Percentiles rank a stretch among this genome's conserved stretches.
phyloP scores from a whole-genome alignment of 2,329 filamentous ascomycete species.

The Aspergillus ustus region DNA sequence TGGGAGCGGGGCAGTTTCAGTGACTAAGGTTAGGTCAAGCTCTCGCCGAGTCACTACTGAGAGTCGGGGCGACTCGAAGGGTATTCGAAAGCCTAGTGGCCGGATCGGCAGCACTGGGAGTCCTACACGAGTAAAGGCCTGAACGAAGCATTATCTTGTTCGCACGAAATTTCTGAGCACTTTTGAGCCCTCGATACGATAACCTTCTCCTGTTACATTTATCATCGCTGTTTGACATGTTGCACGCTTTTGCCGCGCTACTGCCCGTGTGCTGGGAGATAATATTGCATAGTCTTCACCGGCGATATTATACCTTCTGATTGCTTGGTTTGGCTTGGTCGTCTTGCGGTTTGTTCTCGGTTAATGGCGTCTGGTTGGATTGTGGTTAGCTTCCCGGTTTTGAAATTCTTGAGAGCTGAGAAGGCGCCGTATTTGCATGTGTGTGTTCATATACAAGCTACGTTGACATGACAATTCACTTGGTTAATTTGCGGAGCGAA shows the following conservation, averaged over 20 bases:
- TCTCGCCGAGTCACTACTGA: conserved; percentile 50
- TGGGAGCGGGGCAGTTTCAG: conserved; percentile 53
- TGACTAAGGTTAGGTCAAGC: conserved; percentile 68
- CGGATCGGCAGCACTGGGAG: conserved; percentile 50
- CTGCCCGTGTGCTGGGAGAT: conserved; percentile 20
- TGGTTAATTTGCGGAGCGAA: conserved; percentile 16
- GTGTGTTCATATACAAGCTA: conserved; percentile 31
- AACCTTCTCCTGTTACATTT: conserved; percentile 25
- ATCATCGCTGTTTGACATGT: conserved; percentile 10
- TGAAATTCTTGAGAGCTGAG: conserved; percentile 6
- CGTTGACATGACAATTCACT: conserved; percentile 28
- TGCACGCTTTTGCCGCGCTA: conserved; percentile 11
- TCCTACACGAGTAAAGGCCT: conserved; percentile 35
- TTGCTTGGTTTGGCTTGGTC: conserved; percentile 23
- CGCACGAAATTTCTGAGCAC: conserved; percentile 7
- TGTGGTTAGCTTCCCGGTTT: conserved; percentile 21
- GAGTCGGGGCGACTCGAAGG: conserved; percentile 43
- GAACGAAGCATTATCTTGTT: conserved; percentile 2
- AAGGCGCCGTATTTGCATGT: conserved; percentile 11
- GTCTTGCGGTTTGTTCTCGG: conserved; percentile 22
- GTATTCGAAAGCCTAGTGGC: conserved; percentile 53
- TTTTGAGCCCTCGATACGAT: conserved; percentile 22
- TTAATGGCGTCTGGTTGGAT: conserved; percentile 33
- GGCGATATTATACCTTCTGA: conserved; percentile 21
- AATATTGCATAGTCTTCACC: conserved; percentile 23